Conservation (phyloP, 306 rosid genomes). For the Elaeagnus macrophylla region DNA sequence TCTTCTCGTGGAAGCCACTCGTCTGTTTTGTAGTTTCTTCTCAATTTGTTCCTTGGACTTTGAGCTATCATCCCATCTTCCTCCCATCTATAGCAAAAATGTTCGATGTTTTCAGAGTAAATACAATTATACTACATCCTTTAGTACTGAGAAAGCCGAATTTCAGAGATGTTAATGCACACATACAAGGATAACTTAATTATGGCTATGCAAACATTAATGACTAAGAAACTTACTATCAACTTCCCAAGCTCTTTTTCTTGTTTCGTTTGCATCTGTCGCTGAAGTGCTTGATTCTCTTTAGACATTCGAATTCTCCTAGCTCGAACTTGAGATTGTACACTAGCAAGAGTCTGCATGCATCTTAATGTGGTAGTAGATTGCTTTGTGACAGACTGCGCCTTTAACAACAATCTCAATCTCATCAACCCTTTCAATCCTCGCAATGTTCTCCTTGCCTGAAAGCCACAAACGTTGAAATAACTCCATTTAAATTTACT, state of each 20-base stretch:
- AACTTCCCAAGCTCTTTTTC: conserved; percentile 56
- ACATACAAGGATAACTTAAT: background rate
- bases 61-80: conserved; percentile 56
- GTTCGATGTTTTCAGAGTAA: conserved; percentile 3
- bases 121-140: no score
- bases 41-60: conserved; percentile 68
- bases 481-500: conserved; percentile 5
- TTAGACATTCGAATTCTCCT: conserved; percentile 70
- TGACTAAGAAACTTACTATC: conserved; percentile 38
- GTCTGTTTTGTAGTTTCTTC: conserved; percentile 37
- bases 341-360: conserved; percentile 79
- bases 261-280: conserved; percentile 51
- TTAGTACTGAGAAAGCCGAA: no score
- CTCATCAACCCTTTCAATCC: conserved; percentile 75
- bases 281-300: conserved; percentile 73
- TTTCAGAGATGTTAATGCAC: no score
- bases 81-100: conserved; percentile 32
- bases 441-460: conserved; percentile 72
- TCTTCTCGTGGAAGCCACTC: conserved; percentile 75
- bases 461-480: conserved; percentile 4
- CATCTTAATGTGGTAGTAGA: conserved; percentile 63
- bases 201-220: background rate
- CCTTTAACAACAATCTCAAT: conserved; percentile 61
- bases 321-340: conserved; percentile 68
- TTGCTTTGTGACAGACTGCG: conserved; percentile 73